Conservation (phyloP, 2,329 filamentous ascomycete species). For the Salinomyces thailandicus region DNA sequence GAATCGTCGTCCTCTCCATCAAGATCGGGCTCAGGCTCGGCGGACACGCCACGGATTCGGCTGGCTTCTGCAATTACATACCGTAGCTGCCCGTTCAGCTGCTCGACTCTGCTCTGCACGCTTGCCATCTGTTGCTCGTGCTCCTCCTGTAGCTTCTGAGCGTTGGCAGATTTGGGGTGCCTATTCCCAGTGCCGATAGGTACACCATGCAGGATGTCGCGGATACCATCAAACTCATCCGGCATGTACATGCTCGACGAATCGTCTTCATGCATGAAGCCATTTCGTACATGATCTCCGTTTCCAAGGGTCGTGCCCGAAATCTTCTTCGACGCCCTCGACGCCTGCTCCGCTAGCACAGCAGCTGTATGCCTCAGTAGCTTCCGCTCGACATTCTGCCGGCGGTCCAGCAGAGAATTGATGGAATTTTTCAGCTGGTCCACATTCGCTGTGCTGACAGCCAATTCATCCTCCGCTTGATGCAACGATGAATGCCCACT, state of each 20-base stretch:
- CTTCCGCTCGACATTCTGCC: constrained; percentile 62
- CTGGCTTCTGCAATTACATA: constrained; percentile 21
- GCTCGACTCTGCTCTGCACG: constrained; percentile 23
- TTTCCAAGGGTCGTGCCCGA: constrained; percentile 3
- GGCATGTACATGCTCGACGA: constrained; percentile 16
- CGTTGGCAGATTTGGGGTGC: constrained; percentile 10
- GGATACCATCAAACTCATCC: constrained; percentile 46
- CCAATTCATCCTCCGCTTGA: constrained; percentile 63
- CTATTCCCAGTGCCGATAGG: constrained; percentile 9
- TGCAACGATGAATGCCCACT: constrained; percentile 25
- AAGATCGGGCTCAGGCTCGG: constrained; percentile 14
- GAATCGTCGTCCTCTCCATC: constrained; percentile 9
- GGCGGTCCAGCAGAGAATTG: constrained; percentile 64
- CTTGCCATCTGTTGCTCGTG: constrained; percentile 22
- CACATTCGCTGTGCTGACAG: constrained; percentile 66
- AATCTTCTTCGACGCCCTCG: constrained; percentile 8
- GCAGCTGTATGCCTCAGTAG: constrained; percentile 86
- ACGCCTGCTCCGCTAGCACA: constrained; percentile 68
- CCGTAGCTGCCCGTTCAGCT: constrained; percentile 23
- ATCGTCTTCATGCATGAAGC: constrained; percentile 13
- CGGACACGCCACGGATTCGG: constrained; percentile 16
- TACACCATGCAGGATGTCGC: constrained; percentile 22
- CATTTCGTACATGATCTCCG: constrained; percentile 4
- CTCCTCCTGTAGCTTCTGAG: constrained; percentile 15
- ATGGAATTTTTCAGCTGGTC: constrained; percentile 76